Percentiles rank a stretch among this genome's conserved stretches.
Evolutionary conservation across 1,139 yeast genomes (phyloP).

Genomic region (Yamadazyma oceani): DNA sequence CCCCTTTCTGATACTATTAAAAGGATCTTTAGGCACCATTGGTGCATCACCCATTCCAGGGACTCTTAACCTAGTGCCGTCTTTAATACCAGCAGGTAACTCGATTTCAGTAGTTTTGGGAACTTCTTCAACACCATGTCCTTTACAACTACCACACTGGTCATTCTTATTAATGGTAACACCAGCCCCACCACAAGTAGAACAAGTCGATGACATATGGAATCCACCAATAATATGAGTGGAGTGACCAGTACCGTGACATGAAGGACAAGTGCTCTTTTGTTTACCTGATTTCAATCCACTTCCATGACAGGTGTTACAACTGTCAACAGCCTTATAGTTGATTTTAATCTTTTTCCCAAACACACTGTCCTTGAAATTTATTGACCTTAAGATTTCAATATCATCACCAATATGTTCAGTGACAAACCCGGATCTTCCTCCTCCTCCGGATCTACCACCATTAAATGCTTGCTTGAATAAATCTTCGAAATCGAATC

Average conservation of each 20-base stretch:
- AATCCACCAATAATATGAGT: constrained; percentile 91
- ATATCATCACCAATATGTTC: constrained; percentile 89
- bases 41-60: constrained; percentile 95
- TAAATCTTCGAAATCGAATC: constrained; percentile 80
- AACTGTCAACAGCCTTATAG: constrained; percentile 74
- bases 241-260: constrained; percentile 93
- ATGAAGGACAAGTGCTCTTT: constrained; percentile 77
- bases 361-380: constrained; percentile 84
- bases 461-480: constrained; percentile 74
- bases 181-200: constrained; percentile 85
- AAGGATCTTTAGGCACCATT: constrained; percentile 60
- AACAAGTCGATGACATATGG: constrained; percentile 95
- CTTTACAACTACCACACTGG: constrained; percentile 79
- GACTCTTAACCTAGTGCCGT: constrained; percentile 82
- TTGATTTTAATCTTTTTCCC: constrained; percentile 70
- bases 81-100: constrained; percentile 84
- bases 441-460: constrained; percentile 38
- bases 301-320: constrained; percentile 78
- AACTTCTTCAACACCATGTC: constrained; percentile 78
- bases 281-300: constrained; percentile 80
- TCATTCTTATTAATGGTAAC: constrained; percentile 68
- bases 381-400: constrained; percentile 71
- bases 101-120: constrained; percentile 73
- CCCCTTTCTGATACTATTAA: constrained; percentile 70
- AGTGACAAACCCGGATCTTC: constrained; percentile 49